Percentiles rank a stretch among this genome's conserved stretches.
These are phyloP conservation scores for Neofusicoccum kwambonambiense DNA, from an alignment of 2,329 filamentous ascomycete species.

Conservation along the genomic window DNA sequence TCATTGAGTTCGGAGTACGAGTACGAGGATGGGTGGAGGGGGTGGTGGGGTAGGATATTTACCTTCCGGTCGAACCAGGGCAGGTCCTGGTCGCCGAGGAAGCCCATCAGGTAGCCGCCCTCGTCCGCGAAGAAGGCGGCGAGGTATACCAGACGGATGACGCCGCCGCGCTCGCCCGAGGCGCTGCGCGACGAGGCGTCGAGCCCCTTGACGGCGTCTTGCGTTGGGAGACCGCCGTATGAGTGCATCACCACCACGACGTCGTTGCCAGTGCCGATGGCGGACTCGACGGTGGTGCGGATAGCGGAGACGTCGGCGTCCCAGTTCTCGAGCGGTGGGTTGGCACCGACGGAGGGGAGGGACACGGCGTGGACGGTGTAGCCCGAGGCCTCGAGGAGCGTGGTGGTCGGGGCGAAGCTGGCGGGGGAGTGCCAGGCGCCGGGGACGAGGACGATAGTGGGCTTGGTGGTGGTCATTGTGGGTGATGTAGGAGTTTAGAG, in stretches of 20 bases:
- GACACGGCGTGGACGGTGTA: slow-evolving; percentile 31
- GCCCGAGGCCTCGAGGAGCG: slow-evolving; percentile 29
- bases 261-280: slow-evolving; percentile 34
- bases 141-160: slow-evolving; percentile 4
- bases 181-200: background rate
- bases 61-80: slow-evolving; percentile 20
- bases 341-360: slow-evolving; percentile 30
- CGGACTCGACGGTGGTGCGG: slow-evolving; percentile 33
- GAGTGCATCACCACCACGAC: slow-evolving; percentile 46
- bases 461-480: slow-evolving; percentile 25
- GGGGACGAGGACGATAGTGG: slow-evolving; percentile 37
- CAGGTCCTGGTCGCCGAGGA: slow-evolving; percentile 5
- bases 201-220: slow-evolving; percentile 27
- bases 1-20: too few species aligned
- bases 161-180: background rate
- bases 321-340: slow-evolving; percentile 29
- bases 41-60: background rate
- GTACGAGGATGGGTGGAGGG: background rate
- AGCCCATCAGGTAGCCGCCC: background rate
- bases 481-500: background rate
- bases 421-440: slow-evolving; percentile 39
- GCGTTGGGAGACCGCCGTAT: slow-evolving; percentile 44
- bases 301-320: slow-evolving; percentile 36
- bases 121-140: background rate
- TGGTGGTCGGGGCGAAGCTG: slow-evolving; percentile 27